Conservation (phyloP, 1,139 yeast species). For the Arxiozyma slooffiae region DNA sequence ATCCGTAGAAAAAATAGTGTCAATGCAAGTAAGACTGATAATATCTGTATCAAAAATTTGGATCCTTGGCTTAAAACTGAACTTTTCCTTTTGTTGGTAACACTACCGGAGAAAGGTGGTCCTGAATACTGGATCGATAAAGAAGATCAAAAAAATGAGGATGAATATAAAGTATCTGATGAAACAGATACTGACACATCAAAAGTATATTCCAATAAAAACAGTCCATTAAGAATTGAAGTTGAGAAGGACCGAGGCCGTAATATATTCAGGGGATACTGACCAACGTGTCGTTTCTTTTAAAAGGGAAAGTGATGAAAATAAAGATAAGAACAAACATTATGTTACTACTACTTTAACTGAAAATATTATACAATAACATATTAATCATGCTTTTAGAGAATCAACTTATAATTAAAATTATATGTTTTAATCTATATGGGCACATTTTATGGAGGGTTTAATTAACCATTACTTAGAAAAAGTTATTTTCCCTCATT, state of each 20-base stretch:
- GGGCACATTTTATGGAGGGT: constrained; percentile 34
- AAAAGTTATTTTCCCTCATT: constrained; percentile 28
- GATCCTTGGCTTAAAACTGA: constrained; percentile 28
- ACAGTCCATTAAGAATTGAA: background rate
- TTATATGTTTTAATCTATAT: constrained; percentile 30
- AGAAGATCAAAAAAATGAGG: constrained; percentile 13
- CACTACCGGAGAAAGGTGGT: constrained; percentile 30
- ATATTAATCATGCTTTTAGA: constrained; percentile 27
- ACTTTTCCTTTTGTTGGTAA: constrained; percentile 26
- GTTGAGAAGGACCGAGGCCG: background rate
- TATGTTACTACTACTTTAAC: constrained; percentile 18
- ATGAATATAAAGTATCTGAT: constrained; percentile 1
- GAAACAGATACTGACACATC: constrained; percentile 3
- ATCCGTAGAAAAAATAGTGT: constrained; percentile 27
- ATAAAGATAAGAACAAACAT: background rate
- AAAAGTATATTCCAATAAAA: background rate
- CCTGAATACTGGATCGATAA: constrained; percentile 31
- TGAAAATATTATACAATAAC: constrained; percentile 28
- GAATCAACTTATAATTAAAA: constrained; percentile 28
- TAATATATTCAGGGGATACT: background rate
- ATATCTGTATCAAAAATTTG: constrained; percentile 16
- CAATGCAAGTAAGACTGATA: constrained; percentile 24
- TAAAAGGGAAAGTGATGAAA: background rate
- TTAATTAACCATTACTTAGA: constrained; percentile 31
- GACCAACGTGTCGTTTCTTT: background rate